phyloP scores from a whole-genome alignment of 495 filamentous ascomycete species.

The Astrothelium macrocarpum region DNA sequence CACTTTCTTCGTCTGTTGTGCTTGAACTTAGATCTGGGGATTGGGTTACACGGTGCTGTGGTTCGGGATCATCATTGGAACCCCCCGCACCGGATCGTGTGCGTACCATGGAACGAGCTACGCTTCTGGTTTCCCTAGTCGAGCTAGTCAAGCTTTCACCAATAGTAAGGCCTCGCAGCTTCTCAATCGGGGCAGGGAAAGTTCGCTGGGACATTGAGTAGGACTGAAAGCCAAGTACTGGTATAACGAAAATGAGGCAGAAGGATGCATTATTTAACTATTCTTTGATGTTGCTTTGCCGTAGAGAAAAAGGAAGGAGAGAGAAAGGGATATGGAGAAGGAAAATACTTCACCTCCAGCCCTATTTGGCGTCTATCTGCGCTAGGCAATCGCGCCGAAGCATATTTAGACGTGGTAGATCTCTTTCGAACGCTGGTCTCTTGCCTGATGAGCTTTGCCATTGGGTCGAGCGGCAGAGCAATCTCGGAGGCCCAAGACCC shows the following conservation, averaged over 20 bases:
- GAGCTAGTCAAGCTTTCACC: not conserved
- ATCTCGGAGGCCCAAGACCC: not conserved
- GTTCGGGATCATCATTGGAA: not conserved
- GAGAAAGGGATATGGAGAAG: not conserved
- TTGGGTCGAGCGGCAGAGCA: not conserved
- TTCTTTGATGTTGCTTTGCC: not conserved
- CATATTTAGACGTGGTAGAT: not conserved
- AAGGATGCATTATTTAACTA: not conserved
- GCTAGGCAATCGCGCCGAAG: slow-evolving; percentile 1
- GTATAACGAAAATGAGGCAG: not conserved
- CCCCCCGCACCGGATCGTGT: slow-evolving; percentile 1
- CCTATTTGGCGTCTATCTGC: not conserved
- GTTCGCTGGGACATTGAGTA: not conserved
- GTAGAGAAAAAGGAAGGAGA: not conserved
- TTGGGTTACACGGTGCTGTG: not conserved
- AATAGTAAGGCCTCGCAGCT: not conserved
- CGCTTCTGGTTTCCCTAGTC: not conserved
- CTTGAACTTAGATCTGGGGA: not conserved
- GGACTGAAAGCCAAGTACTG: not conserved
- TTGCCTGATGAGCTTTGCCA: not conserved
- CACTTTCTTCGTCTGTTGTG: not conserved
- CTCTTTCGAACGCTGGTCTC: not conserved
- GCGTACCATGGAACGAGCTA: not conserved
- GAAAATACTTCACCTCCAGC: not conserved
- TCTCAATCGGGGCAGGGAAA: not conserved